phyloP scores from a whole-genome alignment of 495 filamentous ascomycete genomes.

The Physcia stellaris region DNA sequence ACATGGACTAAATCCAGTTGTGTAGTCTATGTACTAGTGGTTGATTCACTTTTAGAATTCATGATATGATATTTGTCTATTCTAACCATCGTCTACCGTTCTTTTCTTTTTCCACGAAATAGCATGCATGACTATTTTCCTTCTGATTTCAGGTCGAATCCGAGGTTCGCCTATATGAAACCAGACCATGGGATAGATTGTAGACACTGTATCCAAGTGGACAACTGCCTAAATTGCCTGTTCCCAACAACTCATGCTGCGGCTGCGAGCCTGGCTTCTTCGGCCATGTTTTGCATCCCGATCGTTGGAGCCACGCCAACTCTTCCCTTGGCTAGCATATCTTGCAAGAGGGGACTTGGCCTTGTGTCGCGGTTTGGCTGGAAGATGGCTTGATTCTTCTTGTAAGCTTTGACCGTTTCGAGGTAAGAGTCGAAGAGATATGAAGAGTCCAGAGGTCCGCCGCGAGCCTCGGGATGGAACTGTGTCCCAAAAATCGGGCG shows the following conservation, averaged over 20 bases:
- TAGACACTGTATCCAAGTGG: no score
- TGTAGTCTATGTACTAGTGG: no score
- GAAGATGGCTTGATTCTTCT: slow-evolving; percentile 58
- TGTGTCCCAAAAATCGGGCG: slow-evolving; percentile 96
- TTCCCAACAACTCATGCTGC: not conserved
- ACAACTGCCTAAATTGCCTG: no score
- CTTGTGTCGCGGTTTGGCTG: slow-evolving; percentile 57
- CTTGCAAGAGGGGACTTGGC: slow-evolving; percentile 74
- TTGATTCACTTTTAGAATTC: no score
- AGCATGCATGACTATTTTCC: no score
- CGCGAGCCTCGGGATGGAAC: slow-evolving; percentile 97
- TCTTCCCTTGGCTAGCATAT: slow-evolving; percentile 83
- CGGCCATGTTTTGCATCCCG: slow-evolving; percentile 23
- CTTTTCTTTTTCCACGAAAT: no score
- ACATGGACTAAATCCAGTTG: no score
- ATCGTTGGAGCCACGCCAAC: slow-evolving; percentile 70
- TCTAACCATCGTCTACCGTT: no score
- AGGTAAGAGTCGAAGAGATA: slow-evolving; percentile 96
- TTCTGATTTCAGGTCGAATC: no score
- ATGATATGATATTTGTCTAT: no score
- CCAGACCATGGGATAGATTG: no score
- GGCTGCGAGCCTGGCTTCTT: not conserved
- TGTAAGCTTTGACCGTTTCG: slow-evolving; percentile 75
- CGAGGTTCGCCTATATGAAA: no score
- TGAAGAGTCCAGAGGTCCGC: slow-evolving; percentile 81